Base-by-base conservation (phyloP, 306 rosid genomes). In the Fragaria ananassa region DNA sequence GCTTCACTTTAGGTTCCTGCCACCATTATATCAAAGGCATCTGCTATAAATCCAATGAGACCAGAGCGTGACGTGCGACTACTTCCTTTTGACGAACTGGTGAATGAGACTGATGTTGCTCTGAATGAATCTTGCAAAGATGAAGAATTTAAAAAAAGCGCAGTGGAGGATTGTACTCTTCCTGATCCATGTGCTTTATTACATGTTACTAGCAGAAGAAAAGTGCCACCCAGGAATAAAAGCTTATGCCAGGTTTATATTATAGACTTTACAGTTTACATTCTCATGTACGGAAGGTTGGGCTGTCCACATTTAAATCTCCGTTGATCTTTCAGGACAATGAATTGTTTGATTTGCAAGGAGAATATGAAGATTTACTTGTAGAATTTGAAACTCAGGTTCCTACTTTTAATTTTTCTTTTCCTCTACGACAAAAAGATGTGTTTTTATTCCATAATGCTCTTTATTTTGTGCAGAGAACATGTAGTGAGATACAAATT, bases 121-220 rank as follows among this genome's bases (percentile, higher is more conserved):
- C 70, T 56, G 83, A 88, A 79, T 12, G 83, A 84, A 67, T 81
- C 84, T 68, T 70, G 54, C 78, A 81, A 75, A 78, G 90, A 76
- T 42, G 93, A 85, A 68, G 83, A 84, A 65, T 57, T 74, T 80
- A 77, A 29, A 53, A 80, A 29, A 25, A 85, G 70, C 62, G 72
- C 73, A 41, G 60, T 74, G 35, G 83, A 79, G 79, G 82, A 82
- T 61, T 86, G 78, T 83, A 80, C 46, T 63, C 78, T 88, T 83
- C 93, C 93, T 4, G 83, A 87, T 84, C 92, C 96, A 13, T 85
- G 85, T 73, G 80, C 88, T 76, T 79, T 95, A 81, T 74, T 92
- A 85, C 97, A 88, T 81, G 89, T 95, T 65, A 95, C 98, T 70
- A 92, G 77, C 84, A 85, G 98, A 85, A 87, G 88, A 83, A 95